Conservation (phyloP, 192 early-diverging fungal species). For the Coemansia sp. region DNA sequence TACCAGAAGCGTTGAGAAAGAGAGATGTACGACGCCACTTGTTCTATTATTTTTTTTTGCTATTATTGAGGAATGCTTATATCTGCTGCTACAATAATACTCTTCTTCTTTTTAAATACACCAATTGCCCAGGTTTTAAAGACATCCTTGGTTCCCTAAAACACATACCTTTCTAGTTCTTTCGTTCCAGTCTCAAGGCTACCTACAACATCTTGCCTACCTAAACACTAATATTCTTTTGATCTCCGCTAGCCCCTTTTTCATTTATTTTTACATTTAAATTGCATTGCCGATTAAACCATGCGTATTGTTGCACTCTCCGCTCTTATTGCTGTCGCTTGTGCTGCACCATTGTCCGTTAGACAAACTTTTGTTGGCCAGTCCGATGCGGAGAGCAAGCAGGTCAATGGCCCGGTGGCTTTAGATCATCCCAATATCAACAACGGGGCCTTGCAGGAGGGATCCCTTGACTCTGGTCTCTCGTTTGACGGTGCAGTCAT, state of each 20-base stretch:
- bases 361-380: constrained; percentile 41
- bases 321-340: constrained; percentile 28
- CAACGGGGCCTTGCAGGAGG: constrained; percentile 34
- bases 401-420: constrained; percentile 46
- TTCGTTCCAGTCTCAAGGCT: no score
- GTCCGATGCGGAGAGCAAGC: constrained; percentile 22
- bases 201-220: no score
- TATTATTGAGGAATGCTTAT: background rate
- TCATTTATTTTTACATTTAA: background rate
- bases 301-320: constrained; percentile 29
- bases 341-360: constrained; percentile 33
- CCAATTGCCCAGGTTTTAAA: background rate
- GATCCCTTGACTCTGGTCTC: constrained; percentile 32
- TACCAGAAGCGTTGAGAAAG: background rate
- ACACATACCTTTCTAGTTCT: no score
- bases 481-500: constrained; percentile 43
- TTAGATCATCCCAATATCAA: constrained; percentile 40
- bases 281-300: background rate
- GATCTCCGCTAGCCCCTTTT: background rate
- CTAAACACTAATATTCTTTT: background rate
- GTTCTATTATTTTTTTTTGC: no score
- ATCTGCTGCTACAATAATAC: background rate
- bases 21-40: background rate
- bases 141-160: background rate
- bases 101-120: background rate